These are phyloP conservation scores for Pseudonectria foliicola DNA, from an alignment of 2,329 filamentous ascomycete species.

Conservation along the genomic window DNA sequence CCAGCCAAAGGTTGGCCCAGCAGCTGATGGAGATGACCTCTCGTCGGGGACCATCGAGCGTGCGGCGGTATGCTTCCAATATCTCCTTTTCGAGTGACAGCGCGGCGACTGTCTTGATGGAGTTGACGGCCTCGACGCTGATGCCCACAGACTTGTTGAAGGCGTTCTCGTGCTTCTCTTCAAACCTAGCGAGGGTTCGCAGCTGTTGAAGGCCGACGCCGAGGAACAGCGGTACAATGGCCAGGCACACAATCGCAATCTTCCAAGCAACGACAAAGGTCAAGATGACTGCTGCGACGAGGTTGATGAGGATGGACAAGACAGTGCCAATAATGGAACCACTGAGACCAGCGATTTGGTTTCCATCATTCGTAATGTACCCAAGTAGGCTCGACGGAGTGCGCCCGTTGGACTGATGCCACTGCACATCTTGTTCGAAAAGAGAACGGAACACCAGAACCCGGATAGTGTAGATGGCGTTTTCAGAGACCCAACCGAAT, in stretches of 20 bases:
- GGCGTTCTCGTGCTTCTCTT: slow-evolving; percentile 53
- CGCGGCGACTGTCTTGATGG: slow-evolving; percentile 53
- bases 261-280: slow-evolving; percentile 67
- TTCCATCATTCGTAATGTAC: slow-evolving; percentile 61
- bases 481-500: slow-evolving; percentile 46
- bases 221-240: slow-evolving; percentile 60
- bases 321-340: slow-evolving; percentile 62
- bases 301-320: slow-evolving; percentile 58
- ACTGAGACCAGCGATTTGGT: slow-evolving; percentile 56
- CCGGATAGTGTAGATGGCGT: slow-evolving; percentile 53
- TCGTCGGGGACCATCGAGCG: slow-evolving; percentile 40
- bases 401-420: slow-evolving; percentile 57
- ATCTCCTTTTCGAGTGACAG: slow-evolving; percentile 44
- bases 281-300: slow-evolving; percentile 57
- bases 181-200: slow-evolving; percentile 50
- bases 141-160: slow-evolving; percentile 55
- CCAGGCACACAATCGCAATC: slow-evolving; percentile 62
- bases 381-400: slow-evolving; percentile 55
- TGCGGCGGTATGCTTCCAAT: slow-evolving; percentile 41
- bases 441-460: slow-evolving; percentile 55
- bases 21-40: slow-evolving; percentile 41
- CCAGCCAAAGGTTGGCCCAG: slow-evolving; percentile 50
- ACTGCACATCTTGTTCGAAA: slow-evolving; percentile 57
- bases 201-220: slow-evolving; percentile 62
- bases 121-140: slow-evolving; percentile 57